Conservation (phyloP, 148 eudicot genomes). For the Camellia japonica region DNA sequence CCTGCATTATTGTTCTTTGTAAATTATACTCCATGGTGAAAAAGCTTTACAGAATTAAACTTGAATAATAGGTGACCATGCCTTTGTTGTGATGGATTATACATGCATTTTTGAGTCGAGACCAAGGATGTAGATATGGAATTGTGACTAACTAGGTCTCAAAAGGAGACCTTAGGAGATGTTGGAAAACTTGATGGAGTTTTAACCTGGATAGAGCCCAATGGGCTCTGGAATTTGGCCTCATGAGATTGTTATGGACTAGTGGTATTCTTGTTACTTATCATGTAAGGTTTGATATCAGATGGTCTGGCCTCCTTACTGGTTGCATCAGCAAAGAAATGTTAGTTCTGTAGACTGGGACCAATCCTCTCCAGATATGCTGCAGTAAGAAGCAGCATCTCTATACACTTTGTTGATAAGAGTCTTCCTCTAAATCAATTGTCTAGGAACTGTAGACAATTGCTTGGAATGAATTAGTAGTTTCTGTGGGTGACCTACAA, state of each 20-base stretch:
- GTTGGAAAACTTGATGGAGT: background rate
- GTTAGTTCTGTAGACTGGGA: background rate
- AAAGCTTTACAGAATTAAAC: background rate
- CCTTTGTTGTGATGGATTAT: background rate
- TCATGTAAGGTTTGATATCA: background rate
- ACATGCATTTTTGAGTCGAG: background rate
- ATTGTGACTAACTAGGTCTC: background rate
- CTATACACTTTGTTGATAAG: background rate
- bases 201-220: background rate
- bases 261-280: background rate
- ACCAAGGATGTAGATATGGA: background rate
- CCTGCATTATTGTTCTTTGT: background rate
- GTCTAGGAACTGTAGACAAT: background rate
- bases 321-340: background rate
- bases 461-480: conserved; percentile 4
- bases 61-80: background rate
- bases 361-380: background rate
- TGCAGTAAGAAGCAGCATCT: background rate
- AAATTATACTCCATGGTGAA: background rate
- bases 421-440: background rate
- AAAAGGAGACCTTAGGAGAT: background rate
- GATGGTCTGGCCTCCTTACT: background rate
- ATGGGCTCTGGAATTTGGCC: background rate
- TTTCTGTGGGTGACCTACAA: background rate
- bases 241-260: background rate